Base-by-base conservation (phyloP, 2,329 filamentous ascomycete genomes). In the Sporothrix inflata region DNA sequence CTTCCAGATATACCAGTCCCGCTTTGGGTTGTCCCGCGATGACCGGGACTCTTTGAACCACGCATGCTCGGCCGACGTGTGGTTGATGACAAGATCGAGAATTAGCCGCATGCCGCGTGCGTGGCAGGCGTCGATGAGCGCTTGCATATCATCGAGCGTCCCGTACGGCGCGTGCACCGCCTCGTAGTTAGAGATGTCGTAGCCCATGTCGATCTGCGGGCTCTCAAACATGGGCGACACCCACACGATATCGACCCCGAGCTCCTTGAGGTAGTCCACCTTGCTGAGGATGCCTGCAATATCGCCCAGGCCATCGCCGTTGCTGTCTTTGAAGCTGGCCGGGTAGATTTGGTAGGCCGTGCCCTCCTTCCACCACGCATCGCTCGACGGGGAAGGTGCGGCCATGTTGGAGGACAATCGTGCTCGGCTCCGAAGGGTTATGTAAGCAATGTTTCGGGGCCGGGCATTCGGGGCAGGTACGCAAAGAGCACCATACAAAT, bases 51-150 rank as follows among this genome's bases (percentile, higher is more conserved):
- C 86, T 65, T 87, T 84, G 80, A 93, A 93, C 91, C 91, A 94
- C 3, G 85, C 84, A 76, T 93, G 90, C 78, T 92, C 85, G 74
- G 91, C 87, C 2, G 89, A 91, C 0, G 91, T 94, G 78, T 95
- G 92, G 75, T 94, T 95, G 74, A 94, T 86, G 1, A 94, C 92
- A 3, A 94, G 83, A 77, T 94, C 92, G 73, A 94, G 85, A 72
- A 94, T 76, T 45, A 75, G 49, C 60, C 61, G 53, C 72, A 94
- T 92, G 3, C 86, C 89, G 4, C 90, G 85, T 14, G 84, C 77
- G 74, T 92, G 89, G 69, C 87, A 86, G 0, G 85, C 86, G 19
- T 84, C 76, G 66, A 92, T 89, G 49, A 93, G 79, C 0, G 81
- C 78, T 49, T 92, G 88, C 57, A 92, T 87, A 78, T 94, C 90